Percentiles rank a stretch among this genome's conserved stretches.
Conservation (phyloP, 805 yeast species). For the Wickerhamiella lipophila region DNA sequence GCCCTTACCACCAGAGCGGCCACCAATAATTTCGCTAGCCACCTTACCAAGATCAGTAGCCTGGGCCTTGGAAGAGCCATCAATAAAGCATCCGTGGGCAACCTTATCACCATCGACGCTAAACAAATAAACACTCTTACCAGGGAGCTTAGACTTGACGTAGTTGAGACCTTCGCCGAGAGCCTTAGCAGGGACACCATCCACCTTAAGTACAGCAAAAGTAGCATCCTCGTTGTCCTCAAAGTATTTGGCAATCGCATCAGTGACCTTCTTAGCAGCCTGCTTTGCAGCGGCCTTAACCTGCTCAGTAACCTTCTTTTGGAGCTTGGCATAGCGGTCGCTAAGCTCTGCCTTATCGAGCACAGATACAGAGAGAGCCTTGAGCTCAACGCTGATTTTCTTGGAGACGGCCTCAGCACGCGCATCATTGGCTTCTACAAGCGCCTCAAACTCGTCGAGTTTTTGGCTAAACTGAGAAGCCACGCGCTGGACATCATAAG, state of each 20-base stretch:
- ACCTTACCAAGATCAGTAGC: slow-evolving; percentile 52
- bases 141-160: slow-evolving; percentile 29
- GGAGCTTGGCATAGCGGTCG: slow-evolving; percentile 61
- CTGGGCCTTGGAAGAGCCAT: slow-evolving; percentile 64
- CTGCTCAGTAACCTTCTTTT: slow-evolving; percentile 80
- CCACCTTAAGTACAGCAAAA: slow-evolving; percentile 52
- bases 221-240: slow-evolving; percentile 39
- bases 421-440: slow-evolving; percentile 32
- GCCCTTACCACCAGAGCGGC: slow-evolving; percentile 98
- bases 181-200: slow-evolving; percentile 65
- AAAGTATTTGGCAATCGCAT: slow-evolving; percentile 61
- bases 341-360: slow-evolving; percentile 64
- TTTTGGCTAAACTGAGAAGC: slow-evolving; percentile 58
- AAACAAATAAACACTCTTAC: slow-evolving; percentile 23
- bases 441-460: slow-evolving; percentile 44
- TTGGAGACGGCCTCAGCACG: slow-evolving; percentile 69
- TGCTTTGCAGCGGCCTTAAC: slow-evolving; percentile 77
- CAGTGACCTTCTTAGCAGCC: slow-evolving; percentile 70
- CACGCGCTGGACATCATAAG: slow-evolving; percentile 75
- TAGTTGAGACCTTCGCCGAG: slow-evolving; percentile 83
- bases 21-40: slow-evolving; percentile 72
- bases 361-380: slow-evolving; percentile 70
- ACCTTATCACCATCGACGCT: slow-evolving; percentile 55
- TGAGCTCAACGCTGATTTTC: slow-evolving; percentile 70
- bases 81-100: slow-evolving; percentile 90